Evolutionary conservation across 169 alveolate genomes (phyloP), one percentile per base, ranked within the genome.

Genomic region (Theileria annulata): DNA sequence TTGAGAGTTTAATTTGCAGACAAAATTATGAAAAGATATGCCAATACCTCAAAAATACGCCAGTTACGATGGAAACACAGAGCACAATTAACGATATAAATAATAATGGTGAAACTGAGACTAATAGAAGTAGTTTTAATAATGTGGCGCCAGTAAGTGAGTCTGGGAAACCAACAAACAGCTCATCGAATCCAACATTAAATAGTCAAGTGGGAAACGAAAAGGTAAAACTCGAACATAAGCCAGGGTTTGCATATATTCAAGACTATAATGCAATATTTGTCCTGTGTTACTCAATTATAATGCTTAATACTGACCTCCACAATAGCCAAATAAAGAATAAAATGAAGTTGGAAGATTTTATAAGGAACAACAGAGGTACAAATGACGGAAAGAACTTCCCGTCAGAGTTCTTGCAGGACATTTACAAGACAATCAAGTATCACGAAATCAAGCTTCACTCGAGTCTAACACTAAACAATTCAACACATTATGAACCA

Each of bases 261-360:
- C 93, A 88, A 63, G 91, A 92, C 81, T 77, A 92, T 31, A 96
- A 95, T 75, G 94, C 92, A 28, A 92, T 93, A 30, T 95, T 93
- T 49, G 93, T 95, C 48, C 80, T 95, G 59, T 87, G 95, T 12
- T 95, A 93, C 77, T 95, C 97, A 10, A 92, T 94, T 47, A 94
- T 95, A 58, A 93, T 95, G 96, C 87, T 95, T 71, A 95, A 95
- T 86, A 95, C 98, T 30, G 98, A 95, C 80, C 80, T 94, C 68
- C 97, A 94, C 76, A 95, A 93, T 78, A 68, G 86, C 28, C 95
- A 92, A 76, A 95, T 95, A n/a, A 92, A 92, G 77, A 89, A 87
- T 75, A 94, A 92, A 80, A 93, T 93, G 96, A 77, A 86, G 27
- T 80, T 93, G 56, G 97, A 95, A 77, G 96, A 93, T 37, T 95